Conservation (phyloP, 441 rosid species). For the Daphne laureola region DNA sequence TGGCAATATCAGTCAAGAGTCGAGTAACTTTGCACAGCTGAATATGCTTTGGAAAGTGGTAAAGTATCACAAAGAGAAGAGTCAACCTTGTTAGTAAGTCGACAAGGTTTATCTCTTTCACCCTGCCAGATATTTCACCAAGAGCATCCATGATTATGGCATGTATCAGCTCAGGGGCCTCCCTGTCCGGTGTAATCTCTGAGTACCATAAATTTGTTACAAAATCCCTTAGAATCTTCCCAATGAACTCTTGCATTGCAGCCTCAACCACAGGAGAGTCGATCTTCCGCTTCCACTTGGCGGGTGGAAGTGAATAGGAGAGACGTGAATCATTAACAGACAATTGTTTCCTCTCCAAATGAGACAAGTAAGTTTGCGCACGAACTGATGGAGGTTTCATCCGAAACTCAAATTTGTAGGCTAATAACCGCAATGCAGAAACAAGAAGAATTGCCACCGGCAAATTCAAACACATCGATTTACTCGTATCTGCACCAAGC, state of each 20-base stretch:
- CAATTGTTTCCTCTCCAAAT: conserved; percentile 56
- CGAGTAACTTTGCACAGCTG: conserved; percentile 6
- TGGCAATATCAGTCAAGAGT: conserved; percentile 6
- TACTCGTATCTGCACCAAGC: conserved; percentile 62
- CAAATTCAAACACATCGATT: conserved; percentile 81
- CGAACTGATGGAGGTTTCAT: conserved; percentile 38
- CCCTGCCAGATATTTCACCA: conserved; percentile 79
- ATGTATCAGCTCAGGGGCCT: conserved; percentile 73
- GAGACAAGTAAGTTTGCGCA: conserved; percentile 35
- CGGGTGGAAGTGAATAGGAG: conserved; percentile 36
- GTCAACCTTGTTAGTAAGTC: conserved; percentile 70
- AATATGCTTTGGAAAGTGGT: background rate
- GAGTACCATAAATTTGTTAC: conserved; percentile 79
- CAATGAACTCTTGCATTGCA: conserved; percentile 60
- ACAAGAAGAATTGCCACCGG: conserved; percentile 62
- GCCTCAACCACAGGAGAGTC: conserved; percentile 77
- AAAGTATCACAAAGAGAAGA: background rate
- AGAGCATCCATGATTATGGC: conserved; percentile 77
- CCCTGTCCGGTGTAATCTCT: conserved; percentile 77
- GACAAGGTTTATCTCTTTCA: conserved; percentile 67
- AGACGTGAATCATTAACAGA: conserved; percentile 65
- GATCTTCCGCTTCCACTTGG: conserved; percentile 69
- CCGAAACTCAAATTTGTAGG: conserved; percentile 56
- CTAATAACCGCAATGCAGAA: conserved; percentile 37
- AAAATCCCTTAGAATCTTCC: conserved; percentile 73